Conservation (phyloP, 1,284 basidiomycete species). For the Meripilus lineatus region DNA sequence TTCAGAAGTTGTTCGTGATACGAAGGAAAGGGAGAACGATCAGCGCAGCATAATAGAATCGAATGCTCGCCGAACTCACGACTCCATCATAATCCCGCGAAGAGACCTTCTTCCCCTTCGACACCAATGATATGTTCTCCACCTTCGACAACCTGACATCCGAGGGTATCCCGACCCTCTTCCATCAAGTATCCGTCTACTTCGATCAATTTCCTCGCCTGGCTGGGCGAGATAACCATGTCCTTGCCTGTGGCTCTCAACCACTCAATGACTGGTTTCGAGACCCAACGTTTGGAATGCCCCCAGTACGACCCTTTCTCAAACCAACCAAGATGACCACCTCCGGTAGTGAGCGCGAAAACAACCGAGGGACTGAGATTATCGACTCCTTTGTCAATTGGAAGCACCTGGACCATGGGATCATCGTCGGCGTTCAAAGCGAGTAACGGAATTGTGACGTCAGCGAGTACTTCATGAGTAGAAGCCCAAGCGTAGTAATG, state of each 20-base stretch:
- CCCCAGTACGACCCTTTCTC: slow-evolving; percentile 45
- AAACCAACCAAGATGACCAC: slow-evolving; percentile 97
- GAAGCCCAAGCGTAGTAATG: slow-evolving; percentile 83
- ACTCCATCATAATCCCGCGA: slow-evolving; percentile 42
- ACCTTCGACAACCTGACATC: slow-evolving; percentile 40
- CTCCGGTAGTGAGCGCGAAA: slow-evolving; percentile 70
- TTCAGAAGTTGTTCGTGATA: too few species aligned
- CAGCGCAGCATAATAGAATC: too few species aligned
- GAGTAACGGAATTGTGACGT: slow-evolving; percentile 69
- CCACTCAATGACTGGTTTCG: slow-evolving; percentile 74
- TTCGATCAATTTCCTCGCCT: slow-evolving; percentile 33
- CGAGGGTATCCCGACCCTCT: slow-evolving; percentile 44
- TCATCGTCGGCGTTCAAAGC: slow-evolving; percentile 90
- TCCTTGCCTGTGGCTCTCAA: slow-evolving; percentile 54
- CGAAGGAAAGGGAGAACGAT: too few species aligned
- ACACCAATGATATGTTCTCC: slow-evolving; percentile 34
- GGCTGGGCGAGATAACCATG: slow-evolving; percentile 33
- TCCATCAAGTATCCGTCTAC: slow-evolving; percentile 58
- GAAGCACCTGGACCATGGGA: slow-evolving; percentile 73
- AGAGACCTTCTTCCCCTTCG: slow-evolving; percentile 32
- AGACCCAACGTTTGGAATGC: slow-evolving; percentile 62
- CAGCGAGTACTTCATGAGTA: slow-evolving; percentile 46
- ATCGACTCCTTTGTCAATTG: slow-evolving; percentile 54
- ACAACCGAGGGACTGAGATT: slow-evolving; percentile 47
- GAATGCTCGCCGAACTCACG: too few species aligned